Evolutionary conservation across 306 rosid species (phyloP).

Genomic region (Glycine soja): DNA sequence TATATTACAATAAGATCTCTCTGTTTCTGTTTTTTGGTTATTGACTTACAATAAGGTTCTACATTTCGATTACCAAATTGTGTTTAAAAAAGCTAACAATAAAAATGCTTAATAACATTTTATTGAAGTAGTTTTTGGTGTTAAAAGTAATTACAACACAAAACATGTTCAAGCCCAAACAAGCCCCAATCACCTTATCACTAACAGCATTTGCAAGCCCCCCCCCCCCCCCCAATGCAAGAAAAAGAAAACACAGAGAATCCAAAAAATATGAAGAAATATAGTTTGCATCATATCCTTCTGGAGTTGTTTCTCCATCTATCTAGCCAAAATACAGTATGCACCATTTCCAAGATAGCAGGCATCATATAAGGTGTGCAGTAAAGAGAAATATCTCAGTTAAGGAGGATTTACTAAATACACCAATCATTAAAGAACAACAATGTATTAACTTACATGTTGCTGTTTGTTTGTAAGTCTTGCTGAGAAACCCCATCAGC

Average conservation of each 20-base stretch:
- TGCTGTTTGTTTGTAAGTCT: slow-evolving; percentile 86
- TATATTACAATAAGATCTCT: background rate
- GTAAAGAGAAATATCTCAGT: background rate
- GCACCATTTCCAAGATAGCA: background rate
- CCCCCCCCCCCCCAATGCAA: background rate
- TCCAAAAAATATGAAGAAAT: background rate
- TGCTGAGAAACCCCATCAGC: slow-evolving; percentile 84
- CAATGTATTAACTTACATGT: slow-evolving; percentile 66
- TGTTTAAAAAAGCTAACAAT: background rate
- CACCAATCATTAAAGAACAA: background rate
- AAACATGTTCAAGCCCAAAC: background rate
- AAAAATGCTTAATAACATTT: background rate
- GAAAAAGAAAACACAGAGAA: background rate
- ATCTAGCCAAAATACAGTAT: background rate
- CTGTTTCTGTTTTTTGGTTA: background rate
- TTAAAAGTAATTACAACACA: background rate
- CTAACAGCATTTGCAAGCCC: background rate
- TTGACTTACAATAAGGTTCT: too few relatives aligned
- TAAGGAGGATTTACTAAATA: background rate
- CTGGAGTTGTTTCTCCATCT: background rate
- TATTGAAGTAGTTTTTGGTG: background rate
- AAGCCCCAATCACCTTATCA: background rate
- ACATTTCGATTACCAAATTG: too few relatives aligned
- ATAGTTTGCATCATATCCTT: background rate
- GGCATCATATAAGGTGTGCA: background rate